Base-by-base conservation (phyloP, 257 asterid species). In the Solanum sparsipilum region DNA sequence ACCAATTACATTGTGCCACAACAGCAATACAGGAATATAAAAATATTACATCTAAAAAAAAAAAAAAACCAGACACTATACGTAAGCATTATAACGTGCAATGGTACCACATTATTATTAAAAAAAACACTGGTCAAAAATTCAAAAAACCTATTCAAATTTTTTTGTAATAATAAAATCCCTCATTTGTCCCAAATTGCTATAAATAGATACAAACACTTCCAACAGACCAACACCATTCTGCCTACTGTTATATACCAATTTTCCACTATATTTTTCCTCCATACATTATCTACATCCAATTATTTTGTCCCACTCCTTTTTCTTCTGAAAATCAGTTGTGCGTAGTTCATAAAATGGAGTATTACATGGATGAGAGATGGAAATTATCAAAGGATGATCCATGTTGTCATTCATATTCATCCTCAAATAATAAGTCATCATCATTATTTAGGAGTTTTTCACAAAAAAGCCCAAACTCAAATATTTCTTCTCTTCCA, bases 321-420 rank as follows among this genome's bases (percentile, higher is more conserved):
- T 70, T 25, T 46, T n/a, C 34, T 16, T 13, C 0, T 2, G 6
- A 75, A 18, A 6, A 36, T 75, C 21, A 36, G 0, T 0, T 1
- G 83, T 74, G 52, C 20, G 31, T 0, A 36, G 56, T 11, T 74
- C 21, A 32, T 74, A 74, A 29, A 87, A 95, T 94, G 98, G 97
- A 92, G 89, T 93, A 92, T 89, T 92, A 94, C 90, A 93, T 94
- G 96, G 98, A 94, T 89, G 98, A 93, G 91, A 93, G 92, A 67
- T 91, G 94, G 93, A 94, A 93, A 86, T 34, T 94, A 16, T 88
- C 96, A 13, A 93, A 88, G 86, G 95, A 95, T 32, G 96, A 93
- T 65, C 92, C 90, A 85, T 88, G 85, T 52, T 74, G 81, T 84
- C 83, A 83, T 60, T 87, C 92, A 3, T 88, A 83, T 39, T 89